Evolutionary conservation across 2,329 filamentous ascomycete species (phyloP), one percentile per base, ranked within the genome.

Genomic region (Penicillium sp.): DNA sequence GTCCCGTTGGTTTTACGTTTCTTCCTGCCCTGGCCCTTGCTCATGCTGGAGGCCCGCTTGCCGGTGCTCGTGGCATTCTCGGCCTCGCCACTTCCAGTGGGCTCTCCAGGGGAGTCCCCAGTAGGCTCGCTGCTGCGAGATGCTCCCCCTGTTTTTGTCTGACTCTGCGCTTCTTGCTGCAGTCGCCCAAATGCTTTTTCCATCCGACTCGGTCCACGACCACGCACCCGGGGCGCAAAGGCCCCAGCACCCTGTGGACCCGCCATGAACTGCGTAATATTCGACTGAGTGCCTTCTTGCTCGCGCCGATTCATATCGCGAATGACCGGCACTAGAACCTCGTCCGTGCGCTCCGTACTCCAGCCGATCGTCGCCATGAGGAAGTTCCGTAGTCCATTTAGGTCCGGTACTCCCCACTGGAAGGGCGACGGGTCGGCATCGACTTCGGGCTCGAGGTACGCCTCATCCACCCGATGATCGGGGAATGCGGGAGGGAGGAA

Each of bases 241-340:
- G 82, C 83, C 55, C 86, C 82, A 30, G 76, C 82, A 10, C 66
- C 75, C 46, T 53, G 67, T n/a, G 68, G 59, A 2, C 93, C 93
- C 10, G 85, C 84, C 69, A 97, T 97, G 71, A 87, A 99, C 20
- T 86, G 81, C n/a, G 94, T 99, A 59, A 99, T 96, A 62, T 99
- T 99, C 52, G 86, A 87, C 77, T 99, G 94, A 15, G 93, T 97
- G 6, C 94, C 94, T 74, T 97, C 94, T 23, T 85, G 80, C 59
- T 90, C 89, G 32, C 94, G 82, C 3, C 85, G 84, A 68, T 97
- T 97, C 89, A 99, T 96, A 66, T 99, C 94, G 50, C 87, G 83
- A 57, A 99, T 94, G 1, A 99, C 95, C 0, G 94, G 94, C 1
- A 99, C 90, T 1, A 99, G 82, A 2, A 99, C 89, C 71, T 99